Base-by-base conservation (phyloP, 225 moss, liverwort and hornwort species). In the Sphagnum tenellum region DNA sequence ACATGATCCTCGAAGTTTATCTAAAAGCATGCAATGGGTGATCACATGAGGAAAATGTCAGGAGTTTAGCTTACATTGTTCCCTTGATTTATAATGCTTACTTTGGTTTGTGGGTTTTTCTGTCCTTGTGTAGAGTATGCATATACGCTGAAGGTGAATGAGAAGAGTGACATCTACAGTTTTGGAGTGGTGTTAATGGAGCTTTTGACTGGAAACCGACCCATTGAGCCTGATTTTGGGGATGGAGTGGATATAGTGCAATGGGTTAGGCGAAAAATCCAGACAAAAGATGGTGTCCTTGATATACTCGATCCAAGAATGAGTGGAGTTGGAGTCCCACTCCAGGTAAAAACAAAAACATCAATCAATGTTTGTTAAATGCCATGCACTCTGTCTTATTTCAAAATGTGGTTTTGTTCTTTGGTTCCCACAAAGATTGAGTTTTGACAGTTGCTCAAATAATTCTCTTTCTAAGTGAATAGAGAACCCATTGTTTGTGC, bases 131-230 rank as follows among this genome's bases (percentile, higher is more conserved):
- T 83, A 89, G 94, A 94, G 68, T 94, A 94, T 60, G 94, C 94
- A 2, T 94, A 94, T 79, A 94, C 94, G 9, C 58, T 94, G 72
- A 94, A 94, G 77, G 94, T 94, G 54, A 94, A 94, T 50, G 90
- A 90, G 76, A 94, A 94, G 81, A 94, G 94, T 57, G 94, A 94
- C 63, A 94, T 94, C n/a, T 94, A 94, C 83, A 94, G 94, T 62
- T 94, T 94, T 8, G 94, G 94, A 0, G 94, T 94, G 57, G 94
- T 94, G 55, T 72, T 94, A 56, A 89, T 94, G 89, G 94, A 94
- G 86, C 85, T 94, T 50, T 68, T 94, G 3, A 94, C 94, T n/a
- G 94, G 94, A 14, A 94, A 91, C 76, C 72, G 91, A 45, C 94
- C 94, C 3, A 94, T 91, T 9, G 91, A 94, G 71, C 73, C 81